Evolutionary conservation across 176 grass and related monocot genomes (phyloP).

Genomic region (Phragmites australis): DNA sequence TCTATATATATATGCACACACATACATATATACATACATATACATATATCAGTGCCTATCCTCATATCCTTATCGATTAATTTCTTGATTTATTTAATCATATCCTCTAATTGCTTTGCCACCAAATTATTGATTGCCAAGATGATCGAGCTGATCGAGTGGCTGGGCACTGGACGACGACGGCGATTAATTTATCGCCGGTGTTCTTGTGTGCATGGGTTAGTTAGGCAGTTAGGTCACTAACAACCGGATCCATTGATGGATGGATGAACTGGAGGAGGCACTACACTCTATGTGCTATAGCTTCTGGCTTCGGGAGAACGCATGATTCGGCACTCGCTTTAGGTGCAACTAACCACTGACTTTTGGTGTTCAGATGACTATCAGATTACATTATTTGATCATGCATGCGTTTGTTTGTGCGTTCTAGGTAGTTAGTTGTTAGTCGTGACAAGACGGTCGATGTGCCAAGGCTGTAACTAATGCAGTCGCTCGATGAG

Average conservation of each 20-base stretch:
- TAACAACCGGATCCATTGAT: constrained; percentile 23
- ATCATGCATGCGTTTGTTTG: no score
- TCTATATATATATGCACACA: no score
- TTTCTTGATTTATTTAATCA: no score
- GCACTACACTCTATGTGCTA: background rate
- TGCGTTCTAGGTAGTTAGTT: no score
- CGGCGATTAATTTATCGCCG: background rate
- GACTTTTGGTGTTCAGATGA: background rate
- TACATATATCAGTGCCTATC: background rate
- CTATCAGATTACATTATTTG: background rate
- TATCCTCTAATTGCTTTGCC: no score
- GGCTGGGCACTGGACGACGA: background rate
- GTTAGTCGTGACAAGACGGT: no score
- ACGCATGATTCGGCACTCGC: background rate
- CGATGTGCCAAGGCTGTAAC: no score
- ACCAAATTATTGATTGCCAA: constrained; percentile 10
- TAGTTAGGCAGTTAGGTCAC: constrained; percentile 5
- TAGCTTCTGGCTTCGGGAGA: background rate
- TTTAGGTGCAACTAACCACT: background rate
- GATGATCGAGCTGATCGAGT: background rate
- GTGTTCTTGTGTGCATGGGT: no score
- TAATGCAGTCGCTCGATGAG: no score
- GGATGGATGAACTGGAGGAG: background rate
- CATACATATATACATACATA: no score
- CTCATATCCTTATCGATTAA: no score